These are phyloP conservation scores for Ochetophila trinervis DNA, from an alignment of 306 rosid genomes.

Conservation along the genomic window DNA sequence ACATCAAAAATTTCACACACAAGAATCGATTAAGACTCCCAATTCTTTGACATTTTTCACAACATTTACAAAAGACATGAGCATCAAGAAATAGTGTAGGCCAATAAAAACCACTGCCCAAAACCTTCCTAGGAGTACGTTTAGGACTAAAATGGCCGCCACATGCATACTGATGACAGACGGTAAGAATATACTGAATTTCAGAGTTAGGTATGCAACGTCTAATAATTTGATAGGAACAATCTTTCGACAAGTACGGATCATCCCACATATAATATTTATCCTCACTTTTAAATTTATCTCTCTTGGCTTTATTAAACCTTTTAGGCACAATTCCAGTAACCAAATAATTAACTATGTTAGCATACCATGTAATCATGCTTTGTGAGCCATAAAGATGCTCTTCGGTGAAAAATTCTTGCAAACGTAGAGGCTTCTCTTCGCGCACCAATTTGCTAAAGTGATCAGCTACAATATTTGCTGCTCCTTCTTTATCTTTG, in stretches of 20 bases:
- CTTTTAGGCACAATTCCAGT: too few species aligned
- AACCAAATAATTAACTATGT: too few species aligned
- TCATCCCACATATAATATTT: too few species aligned
- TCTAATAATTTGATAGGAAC: not conserved
- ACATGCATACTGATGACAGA: not conserved
- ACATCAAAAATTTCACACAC: too few species aligned
- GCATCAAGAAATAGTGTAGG: too few species aligned
- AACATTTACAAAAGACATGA: too few species aligned
- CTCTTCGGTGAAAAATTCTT: not conserved
- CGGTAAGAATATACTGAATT: not conserved
- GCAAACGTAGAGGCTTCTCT: not conserved
- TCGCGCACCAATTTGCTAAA: not conserved
- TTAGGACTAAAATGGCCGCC: not conserved
- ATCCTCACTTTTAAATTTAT: too few species aligned
- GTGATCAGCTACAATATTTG: not conserved
- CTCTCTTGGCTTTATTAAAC: too few species aligned
- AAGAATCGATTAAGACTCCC: too few species aligned
- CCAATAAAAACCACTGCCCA: too few species aligned
- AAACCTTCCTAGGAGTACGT: not conserved
- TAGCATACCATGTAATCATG: not conserved
- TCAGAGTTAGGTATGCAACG: not conserved
- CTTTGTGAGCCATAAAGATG: not conserved
- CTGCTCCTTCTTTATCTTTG: not conserved
- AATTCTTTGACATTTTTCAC: too few species aligned
- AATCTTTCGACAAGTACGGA: not conserved